Conservation (phyloP, 345 rosid genomes). For the Rhizophora apiculata region DNA sequence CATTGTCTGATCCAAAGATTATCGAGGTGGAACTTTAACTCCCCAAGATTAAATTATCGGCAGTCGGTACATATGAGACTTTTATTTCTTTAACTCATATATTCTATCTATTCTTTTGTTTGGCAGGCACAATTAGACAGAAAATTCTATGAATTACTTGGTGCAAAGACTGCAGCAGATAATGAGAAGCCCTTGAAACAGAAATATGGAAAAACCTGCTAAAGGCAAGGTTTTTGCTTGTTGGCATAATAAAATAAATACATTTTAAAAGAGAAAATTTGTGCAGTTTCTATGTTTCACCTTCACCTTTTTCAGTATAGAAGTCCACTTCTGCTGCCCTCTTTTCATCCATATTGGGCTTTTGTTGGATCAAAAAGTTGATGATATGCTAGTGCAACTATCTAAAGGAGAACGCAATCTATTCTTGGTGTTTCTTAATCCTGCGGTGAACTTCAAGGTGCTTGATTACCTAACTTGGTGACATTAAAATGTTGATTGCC, state of each 20-base stretch:
- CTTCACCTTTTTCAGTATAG: no score
- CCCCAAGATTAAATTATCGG: neutral
- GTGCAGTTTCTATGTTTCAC: slow-evolving; percentile 2
- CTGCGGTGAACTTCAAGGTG: slow-evolving; percentile 8
- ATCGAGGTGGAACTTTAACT: slow-evolving; percentile 51
- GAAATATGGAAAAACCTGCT: slow-evolving; percentile 89
- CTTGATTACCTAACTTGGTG: neutral
- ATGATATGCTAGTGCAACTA: slow-evolving; percentile 37
- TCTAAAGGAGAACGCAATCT: slow-evolving; percentile 27
- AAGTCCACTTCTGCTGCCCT: neutral
- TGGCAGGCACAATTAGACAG: slow-evolving; percentile 64
- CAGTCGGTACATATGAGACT: neutral
- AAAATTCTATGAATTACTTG: slow-evolving; percentile 72
- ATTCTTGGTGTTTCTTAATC: slow-evolving; percentile 68
- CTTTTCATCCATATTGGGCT: slow-evolving; percentile 5
- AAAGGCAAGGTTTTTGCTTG: slow-evolving; percentile 55
- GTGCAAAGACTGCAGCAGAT: slow-evolving; percentile 86
- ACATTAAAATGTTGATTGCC: neutral
- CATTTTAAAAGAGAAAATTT: neutral
- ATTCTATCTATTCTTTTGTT: slow-evolving; percentile 13
- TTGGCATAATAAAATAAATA: neutral
- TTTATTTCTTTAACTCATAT: slow-evolving; percentile 3
- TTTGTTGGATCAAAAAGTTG: slow-evolving; percentile 51
- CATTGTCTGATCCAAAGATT: slow-evolving; percentile 91
- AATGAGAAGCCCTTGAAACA: slow-evolving; percentile 81